A percentile compares a stretch with the other conserved stretches of the same genome.
phyloP scores from a whole-genome alignment of 345 rosid species.

The Syzygium grande region DNA sequence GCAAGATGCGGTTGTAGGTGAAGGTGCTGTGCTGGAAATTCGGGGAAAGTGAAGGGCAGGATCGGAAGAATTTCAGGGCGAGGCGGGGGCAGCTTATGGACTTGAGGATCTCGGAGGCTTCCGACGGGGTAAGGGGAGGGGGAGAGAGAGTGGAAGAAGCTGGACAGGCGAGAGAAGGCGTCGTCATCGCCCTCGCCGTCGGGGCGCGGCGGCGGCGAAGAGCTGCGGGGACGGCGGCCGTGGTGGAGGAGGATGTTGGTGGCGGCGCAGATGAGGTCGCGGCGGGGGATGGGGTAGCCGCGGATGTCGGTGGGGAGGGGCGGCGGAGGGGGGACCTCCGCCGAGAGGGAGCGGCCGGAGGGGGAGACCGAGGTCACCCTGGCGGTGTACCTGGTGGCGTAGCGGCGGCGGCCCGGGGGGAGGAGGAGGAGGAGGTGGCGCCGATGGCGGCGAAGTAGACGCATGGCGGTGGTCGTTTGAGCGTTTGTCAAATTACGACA shows the following conservation, averaged over 20 bases:
- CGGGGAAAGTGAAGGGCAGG: conserved; percentile 53
- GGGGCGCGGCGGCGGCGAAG: not conserved
- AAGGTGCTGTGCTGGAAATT: conserved; percentile 47
- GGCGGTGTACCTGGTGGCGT: conserved; percentile 66
- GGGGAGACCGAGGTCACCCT: conserved; percentile 72
- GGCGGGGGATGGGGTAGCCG: conserved; percentile 77
- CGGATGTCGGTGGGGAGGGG: conserved; percentile 55
- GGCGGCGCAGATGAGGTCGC: conserved; percentile 62
- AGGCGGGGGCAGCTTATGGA: conserved; percentile 66
- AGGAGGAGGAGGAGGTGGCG: not conserved
- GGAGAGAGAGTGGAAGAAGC: conserved; percentile 56
- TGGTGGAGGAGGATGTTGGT: conserved; percentile 42
- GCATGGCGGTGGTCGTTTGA: not conserved
- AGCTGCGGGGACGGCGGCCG: not conserved
- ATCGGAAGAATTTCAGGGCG: conserved; percentile 41
- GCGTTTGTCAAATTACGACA: not conserved
- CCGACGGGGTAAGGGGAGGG: conserved; percentile 57
- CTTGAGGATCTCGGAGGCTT: conserved; percentile 77
- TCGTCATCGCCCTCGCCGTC: not conserved
- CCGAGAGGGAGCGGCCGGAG: conserved; percentile 66
- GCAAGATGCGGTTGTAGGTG: conserved; percentile 61
- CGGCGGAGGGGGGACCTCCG: conserved; percentile 52
- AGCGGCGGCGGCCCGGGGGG: conserved; percentile 30
- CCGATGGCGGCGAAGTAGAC: not conserved
- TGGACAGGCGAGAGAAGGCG: conserved; percentile 34